Evolutionary conservation across 768 basidiomycete genomes (phyloP).

Genomic region (Nevesoporus exiguus): DNA sequence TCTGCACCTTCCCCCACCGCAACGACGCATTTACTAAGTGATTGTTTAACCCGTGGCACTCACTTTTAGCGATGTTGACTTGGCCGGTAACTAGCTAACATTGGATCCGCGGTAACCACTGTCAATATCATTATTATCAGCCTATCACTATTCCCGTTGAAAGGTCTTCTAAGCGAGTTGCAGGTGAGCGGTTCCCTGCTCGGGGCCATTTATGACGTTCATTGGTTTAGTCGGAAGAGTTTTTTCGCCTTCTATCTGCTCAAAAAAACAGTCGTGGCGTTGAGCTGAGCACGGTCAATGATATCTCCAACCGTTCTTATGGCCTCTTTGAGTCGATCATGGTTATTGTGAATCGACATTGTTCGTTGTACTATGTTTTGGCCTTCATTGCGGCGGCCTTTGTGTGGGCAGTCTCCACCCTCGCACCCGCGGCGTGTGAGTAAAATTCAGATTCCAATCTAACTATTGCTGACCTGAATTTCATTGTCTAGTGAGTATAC

Average conservation of each 20-base stretch:
- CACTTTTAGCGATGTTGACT: not conserved
- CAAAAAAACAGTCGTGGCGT: slow-evolving; percentile 1
- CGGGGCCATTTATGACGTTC: not conserved
- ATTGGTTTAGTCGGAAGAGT: slow-evolving; percentile 16
- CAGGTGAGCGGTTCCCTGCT: not conserved
- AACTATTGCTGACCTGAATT: not conserved
- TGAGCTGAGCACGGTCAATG: slow-evolving; percentile 10
- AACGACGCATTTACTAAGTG: slow-evolving; percentile 9
- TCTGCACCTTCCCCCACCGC: not conserved
- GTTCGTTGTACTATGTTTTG: slow-evolving; percentile 10
- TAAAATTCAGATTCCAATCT: not conserved
- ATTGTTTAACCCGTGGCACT: not conserved
- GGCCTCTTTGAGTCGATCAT: slow-evolving; percentile 2
- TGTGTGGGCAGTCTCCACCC: slow-evolving; percentile 9
- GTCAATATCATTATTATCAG: slow-evolving; percentile 17
- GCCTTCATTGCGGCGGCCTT: slow-evolving; percentile 1
- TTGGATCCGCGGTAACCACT: slow-evolving; percentile 12
- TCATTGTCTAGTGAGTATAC: slow-evolving; percentile 7
- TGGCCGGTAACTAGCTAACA: not conserved
- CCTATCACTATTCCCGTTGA: slow-evolving; percentile 11
- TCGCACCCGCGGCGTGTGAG: slow-evolving; percentile 14
- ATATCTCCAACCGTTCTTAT: slow-evolving; percentile 14
- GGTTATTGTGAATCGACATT: not conserved
- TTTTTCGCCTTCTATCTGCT: slow-evolving; percentile 15
- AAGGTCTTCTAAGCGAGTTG: slow-evolving; percentile 10